Evolutionary conservation across 2,329 filamentous ascomycete species (phyloP).

Genomic region (Xylaria sp.): DNA sequence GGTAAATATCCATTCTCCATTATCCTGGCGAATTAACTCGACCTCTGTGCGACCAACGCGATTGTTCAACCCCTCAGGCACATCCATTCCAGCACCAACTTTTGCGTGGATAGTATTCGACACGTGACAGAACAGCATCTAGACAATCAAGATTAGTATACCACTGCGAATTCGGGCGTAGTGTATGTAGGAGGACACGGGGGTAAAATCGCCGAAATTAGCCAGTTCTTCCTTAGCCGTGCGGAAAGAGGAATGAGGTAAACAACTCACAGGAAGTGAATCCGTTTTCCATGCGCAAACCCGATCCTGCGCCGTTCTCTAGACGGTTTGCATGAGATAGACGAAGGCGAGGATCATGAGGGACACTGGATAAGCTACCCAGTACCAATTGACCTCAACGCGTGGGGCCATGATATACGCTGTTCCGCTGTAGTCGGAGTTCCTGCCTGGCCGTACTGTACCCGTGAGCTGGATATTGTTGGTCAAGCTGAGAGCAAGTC

Average conservation of each 20-base stretch:
- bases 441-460: constrained; percentile 28
- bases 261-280: constrained; percentile 47
- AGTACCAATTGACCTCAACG: constrained; percentile 52
- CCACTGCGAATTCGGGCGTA: neutral
- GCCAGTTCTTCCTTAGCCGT: neutral
- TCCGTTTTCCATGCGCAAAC: constrained; percentile 55
- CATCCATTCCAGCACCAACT: constrained; percentile 52
- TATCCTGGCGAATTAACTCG: constrained; percentile 50
- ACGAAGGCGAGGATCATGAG: constrained; percentile 52
- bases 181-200: neutral
- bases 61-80: constrained; percentile 52
- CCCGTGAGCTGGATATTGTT: constrained; percentile 53
- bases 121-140: constrained; percentile 54
- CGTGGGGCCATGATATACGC: constrained; percentile 48
- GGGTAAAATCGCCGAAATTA: neutral
- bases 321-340: constrained; percentile 53
- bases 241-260: neutral
- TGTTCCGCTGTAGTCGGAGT: constrained; percentile 48
- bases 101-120: constrained; percentile 50
- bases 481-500: constrained; percentile 52
- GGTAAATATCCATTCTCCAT: constrained; percentile 54
- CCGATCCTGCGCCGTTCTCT: constrained; percentile 50
- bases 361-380: constrained; percentile 52
- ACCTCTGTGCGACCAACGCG: constrained; percentile 50
- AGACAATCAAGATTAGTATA: neutral